phyloP scores from a whole-genome alignment of 2,329 filamentous ascomycete species.

The Alternaria infectoria region DNA sequence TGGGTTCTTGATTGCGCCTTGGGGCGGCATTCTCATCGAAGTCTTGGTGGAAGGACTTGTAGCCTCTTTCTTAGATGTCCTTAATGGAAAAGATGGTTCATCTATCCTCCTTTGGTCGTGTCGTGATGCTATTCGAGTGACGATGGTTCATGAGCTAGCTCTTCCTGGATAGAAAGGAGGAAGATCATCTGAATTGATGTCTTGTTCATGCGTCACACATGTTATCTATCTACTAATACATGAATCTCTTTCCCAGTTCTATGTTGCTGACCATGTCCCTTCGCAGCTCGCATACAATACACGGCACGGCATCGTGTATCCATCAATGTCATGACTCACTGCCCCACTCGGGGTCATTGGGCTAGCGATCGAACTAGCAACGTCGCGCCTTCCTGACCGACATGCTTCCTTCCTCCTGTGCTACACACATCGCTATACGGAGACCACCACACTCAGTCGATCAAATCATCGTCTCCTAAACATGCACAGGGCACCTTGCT shows the following conservation, averaged over 20 bases:
- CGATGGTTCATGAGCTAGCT: no score
- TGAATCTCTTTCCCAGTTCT: not conserved
- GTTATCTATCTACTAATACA: no score
- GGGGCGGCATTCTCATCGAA: not conserved
- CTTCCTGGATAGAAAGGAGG: no score
- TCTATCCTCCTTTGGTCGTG: not conserved
- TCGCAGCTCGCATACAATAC: not conserved
- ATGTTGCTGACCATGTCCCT: not conserved
- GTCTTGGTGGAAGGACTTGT: not conserved
- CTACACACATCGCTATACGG: not conserved
- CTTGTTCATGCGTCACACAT: no score
- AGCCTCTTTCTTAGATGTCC: not conserved
- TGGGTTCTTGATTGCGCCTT: not conserved
- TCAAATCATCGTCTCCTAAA: fast-evolving
- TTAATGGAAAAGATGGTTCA: not conserved
- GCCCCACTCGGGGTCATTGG: not conserved
- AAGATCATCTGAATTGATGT: no score
- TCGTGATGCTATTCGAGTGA: not conserved
- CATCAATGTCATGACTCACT: not conserved
- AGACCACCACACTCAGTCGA: fast-evolving
- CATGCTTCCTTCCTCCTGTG: not conserved
- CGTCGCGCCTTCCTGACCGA: not conserved
- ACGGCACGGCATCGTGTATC: not conserved
- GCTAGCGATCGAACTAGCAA: not conserved
- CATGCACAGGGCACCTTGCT: not conserved